Evolutionary conservation across 1,284 basidiomycete species (phyloP).

Genomic region (Ceratobasidium sp.): DNA sequence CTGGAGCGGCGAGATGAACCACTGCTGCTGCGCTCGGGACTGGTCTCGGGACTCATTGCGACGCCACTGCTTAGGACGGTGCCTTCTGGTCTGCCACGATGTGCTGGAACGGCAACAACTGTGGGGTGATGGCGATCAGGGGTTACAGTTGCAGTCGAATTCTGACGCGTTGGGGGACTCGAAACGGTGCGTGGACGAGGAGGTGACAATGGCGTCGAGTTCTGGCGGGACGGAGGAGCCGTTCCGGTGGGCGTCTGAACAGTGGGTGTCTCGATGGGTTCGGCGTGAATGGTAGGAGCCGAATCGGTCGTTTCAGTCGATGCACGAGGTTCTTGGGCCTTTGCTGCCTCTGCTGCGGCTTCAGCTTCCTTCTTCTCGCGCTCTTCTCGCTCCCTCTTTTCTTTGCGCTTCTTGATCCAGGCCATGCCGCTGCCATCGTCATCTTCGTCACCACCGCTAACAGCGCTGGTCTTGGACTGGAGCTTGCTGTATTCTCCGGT

Average conservation of each 20-base stretch:
- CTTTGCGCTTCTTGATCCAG: conserved; percentile 68
- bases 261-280: background rate
- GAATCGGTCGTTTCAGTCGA: conserved; percentile 1
- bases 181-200: conserved; percentile 29
- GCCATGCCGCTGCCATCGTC: conserved; percentile 78
- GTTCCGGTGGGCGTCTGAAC: conserved; percentile 26
- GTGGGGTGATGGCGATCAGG: conserved; percentile 43
- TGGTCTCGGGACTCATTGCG: conserved; percentile 27
- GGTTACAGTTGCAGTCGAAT: conserved; percentile 33
- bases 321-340: conserved; percentile 15
- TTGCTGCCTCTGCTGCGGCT: conserved; percentile 30
- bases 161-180: conserved; percentile 22
- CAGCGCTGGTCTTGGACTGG: conserved; percentile 48
- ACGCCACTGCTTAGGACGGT: conserved; percentile 2
- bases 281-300: conserved; percentile 34
- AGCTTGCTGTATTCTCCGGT: conserved; percentile 46
- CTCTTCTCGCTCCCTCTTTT: conserved; percentile 59
- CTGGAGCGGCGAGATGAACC: conserved; percentile 33
- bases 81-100: conserved; percentile 29
- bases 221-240: conserved; percentile 15
- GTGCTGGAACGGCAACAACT: conserved; percentile 51
- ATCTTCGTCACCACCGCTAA: conserved; percentile 51
- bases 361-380: conserved; percentile 51
- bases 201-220: conserved; percentile 24
- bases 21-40: conserved; percentile 31